Percentiles rank a stretch among this genome's conserved stretches.
These are phyloP conservation scores for Daldinia sp. DNA, from an alignment of 2,329 filamentous ascomycete genomes.

Conservation along the genomic window DNA sequence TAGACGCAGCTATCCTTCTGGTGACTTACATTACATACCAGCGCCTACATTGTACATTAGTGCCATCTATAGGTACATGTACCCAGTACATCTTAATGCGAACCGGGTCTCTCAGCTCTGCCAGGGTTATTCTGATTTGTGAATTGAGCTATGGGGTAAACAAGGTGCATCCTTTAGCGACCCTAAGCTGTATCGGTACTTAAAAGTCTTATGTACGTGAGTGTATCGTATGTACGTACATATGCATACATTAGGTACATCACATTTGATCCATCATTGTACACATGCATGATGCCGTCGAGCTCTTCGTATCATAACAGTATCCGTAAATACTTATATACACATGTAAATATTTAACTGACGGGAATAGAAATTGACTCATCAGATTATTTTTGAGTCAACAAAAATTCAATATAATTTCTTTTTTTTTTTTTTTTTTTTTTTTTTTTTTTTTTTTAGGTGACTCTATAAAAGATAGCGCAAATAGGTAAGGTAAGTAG, in stretches of 20 bases:
- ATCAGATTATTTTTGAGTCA: neutral
- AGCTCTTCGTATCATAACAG: neutral
- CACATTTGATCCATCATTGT: conserved; percentile 1
- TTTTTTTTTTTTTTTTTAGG: neutral
- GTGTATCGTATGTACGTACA: neutral
- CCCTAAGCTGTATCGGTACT: conserved; percentile 8
- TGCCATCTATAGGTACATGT: conserved; percentile 8
- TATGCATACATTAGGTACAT: neutral
- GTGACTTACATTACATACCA: conserved; percentile 39
- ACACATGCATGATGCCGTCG: conserved; percentile 1
- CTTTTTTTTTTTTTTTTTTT: neutral
- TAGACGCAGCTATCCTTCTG: conserved; percentile 35
- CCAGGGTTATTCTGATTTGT: conserved; percentile 13
- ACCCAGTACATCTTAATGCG: conserved; percentile 12
- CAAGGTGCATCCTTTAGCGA: conserved; percentile 11
- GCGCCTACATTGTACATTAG: conserved; percentile 13
- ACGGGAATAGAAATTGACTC: neutral
- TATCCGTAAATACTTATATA: neutral
- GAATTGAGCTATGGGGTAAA: conserved; percentile 10
- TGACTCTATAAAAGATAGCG: neutral
- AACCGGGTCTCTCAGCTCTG: neutral
- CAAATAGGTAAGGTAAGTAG: neutral
- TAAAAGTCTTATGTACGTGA: conserved; percentile 6
- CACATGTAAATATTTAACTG: neutral
- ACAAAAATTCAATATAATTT: neutral